Conservation (phyloP, 78 protist species). For the Speleostelium caveatum region DNA sequence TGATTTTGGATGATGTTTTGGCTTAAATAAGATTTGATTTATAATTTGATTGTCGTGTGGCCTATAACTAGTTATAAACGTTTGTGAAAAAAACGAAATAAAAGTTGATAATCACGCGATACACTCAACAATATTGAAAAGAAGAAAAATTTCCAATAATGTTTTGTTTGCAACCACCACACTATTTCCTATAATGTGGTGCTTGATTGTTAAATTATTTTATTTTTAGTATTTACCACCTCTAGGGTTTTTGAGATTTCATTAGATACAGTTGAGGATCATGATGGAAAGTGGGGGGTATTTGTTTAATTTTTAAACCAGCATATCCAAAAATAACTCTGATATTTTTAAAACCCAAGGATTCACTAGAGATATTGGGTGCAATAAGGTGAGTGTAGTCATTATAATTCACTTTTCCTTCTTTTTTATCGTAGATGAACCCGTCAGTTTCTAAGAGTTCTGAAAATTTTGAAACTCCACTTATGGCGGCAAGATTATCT, state of each 20-base stretch:
- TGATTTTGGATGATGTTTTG: too few species aligned
- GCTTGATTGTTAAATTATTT: too few species aligned
- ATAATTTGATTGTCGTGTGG: too few species aligned
- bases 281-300: not conserved
- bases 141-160: too few species aligned
- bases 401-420: constrained; percentile 16
- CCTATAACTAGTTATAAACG: too few species aligned
- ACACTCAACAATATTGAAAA: too few species aligned
- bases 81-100: too few species aligned
- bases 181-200: not conserved
- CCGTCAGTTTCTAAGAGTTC: not conserved
- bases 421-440: constrained; percentile 45
- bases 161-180: not conserved
- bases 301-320: not conserved
- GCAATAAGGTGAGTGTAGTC: constrained; percentile 46
- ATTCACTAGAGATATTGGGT: constrained; percentile 4
- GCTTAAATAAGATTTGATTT: too few species aligned
- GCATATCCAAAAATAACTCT: not conserved
- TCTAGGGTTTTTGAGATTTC: not conserved
- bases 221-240: constrained; percentile 5
- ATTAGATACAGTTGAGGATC: not conserved
- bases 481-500: constrained; percentile 75
- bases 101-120: too few species aligned
- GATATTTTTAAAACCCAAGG: not conserved
- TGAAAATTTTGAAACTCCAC: constrained; percentile 80